These are phyloP conservation scores for Cairneyella variabilis DNA, from an alignment of 495 filamentous ascomycete genomes.

Conservation along the genomic window DNA sequence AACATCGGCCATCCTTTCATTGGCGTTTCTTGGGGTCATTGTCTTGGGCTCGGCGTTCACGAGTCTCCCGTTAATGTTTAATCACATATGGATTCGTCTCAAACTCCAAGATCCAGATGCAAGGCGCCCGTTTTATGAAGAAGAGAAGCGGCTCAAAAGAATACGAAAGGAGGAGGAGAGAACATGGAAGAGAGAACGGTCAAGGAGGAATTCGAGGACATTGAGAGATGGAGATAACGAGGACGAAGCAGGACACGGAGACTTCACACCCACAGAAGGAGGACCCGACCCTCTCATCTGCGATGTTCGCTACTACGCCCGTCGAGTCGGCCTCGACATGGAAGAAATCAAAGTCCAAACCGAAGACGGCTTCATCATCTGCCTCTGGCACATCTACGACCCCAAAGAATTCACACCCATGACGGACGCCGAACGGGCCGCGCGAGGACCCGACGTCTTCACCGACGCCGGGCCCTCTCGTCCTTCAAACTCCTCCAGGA, in stretches of 20 bases:
- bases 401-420: constrained; percentile 62
- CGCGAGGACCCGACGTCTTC: constrained; percentile 40
- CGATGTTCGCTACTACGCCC: constrained; percentile 83
- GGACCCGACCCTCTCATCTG: constrained; percentile 73
- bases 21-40: constrained; percentile 71
- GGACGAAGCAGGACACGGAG: constrained; percentile 38
- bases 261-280: constrained; percentile 70
- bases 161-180: constrained; percentile 51
- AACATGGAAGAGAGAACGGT: constrained; percentile 54
- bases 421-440: constrained; percentile 32
- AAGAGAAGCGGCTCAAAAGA: constrained; percentile 51
- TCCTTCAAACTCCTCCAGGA: constrained; percentile 15
- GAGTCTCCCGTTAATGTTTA: constrained; percentile 47
- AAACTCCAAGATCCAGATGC: constrained; percentile 53
- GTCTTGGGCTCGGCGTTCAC: constrained; percentile 68
- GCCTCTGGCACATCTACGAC: constrained; percentile 86
- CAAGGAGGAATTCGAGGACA: constrained; percentile 19
- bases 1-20: constrained; percentile 68
- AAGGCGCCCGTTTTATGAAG: constrained; percentile 64
- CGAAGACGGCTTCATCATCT: constrained; percentile 90
- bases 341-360: constrained; percentile 85
- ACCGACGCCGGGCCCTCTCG: constrained; percentile 15
- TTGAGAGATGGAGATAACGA: constrained; percentile 38
- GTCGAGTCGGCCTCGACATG: constrained; percentile 81
- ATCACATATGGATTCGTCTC: constrained; percentile 41